Evolutionary conservation across 306 rosid genomes (phyloP).

Genomic region (Styphnolobium japonicum): DNA sequence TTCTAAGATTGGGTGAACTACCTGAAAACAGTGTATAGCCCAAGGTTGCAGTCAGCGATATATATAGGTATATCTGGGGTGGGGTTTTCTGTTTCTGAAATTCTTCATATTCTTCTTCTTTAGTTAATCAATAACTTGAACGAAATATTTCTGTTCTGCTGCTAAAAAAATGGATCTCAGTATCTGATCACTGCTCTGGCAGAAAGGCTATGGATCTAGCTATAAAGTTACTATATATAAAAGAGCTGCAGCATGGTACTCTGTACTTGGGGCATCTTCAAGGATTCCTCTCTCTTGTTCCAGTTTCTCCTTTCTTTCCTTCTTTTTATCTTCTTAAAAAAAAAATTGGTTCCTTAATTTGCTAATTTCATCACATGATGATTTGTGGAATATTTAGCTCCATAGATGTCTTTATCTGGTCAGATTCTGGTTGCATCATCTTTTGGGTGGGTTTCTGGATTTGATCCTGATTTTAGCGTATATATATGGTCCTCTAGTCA

Average conservation of each 20-base stretch:
- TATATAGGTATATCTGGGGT: background rate
- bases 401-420: background rate
- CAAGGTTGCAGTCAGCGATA: background rate
- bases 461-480: constrained; percentile 12
- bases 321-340: background rate
- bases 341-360: background rate
- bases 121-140: background rate
- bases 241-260: background rate
- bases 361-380: background rate
- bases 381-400: background rate
- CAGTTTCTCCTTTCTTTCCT: background rate
- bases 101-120: background rate
- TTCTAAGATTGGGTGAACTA: background rate
- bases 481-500: background rate
- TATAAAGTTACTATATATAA: background rate
- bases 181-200: background rate
- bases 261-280: background rate
- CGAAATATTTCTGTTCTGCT: background rate
- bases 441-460: background rate
- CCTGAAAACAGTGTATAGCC: background rate
- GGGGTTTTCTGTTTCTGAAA: background rate
- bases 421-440: background rate
- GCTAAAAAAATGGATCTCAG: background rate
- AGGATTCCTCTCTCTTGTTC: background rate
- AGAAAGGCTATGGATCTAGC: background rate